Percentiles rank a stretch among this genome's conserved stretches.
These are phyloP conservation scores for Fusarium circinatum DNA, from an alignment of 2,329 filamentous ascomycete species.

Conservation along the genomic window DNA sequence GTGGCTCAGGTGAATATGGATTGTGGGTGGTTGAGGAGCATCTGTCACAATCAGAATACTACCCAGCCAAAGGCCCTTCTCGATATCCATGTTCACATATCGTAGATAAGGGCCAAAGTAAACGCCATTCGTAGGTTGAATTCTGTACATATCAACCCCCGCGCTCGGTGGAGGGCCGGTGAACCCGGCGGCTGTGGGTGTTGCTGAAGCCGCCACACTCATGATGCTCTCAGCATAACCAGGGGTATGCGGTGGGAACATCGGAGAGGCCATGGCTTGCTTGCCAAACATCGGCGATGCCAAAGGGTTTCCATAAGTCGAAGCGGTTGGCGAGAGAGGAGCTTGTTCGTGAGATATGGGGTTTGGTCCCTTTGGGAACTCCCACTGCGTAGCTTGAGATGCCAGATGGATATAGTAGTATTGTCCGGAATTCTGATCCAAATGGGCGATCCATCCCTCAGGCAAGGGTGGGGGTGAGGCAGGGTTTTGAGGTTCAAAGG, in stretches of 20 bases:
- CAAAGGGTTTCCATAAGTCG: slow-evolving; percentile 79
- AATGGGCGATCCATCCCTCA: slow-evolving; percentile 97
- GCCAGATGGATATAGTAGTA: slow-evolving; percentile 99
- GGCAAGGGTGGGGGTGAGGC: slow-evolving; percentile 91
- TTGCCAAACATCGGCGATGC: slow-evolving; percentile 73
- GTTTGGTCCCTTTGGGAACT: slow-evolving; percentile 95
- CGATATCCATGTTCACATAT: slow-evolving; percentile 97
- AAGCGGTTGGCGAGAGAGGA: slow-evolving; percentile 84
- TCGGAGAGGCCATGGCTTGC: slow-evolving; percentile 75
- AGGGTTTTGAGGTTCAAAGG: slow-evolving; percentile 63
- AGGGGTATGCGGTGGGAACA: slow-evolving; percentile 83
- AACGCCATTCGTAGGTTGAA: slow-evolving; percentile 92
- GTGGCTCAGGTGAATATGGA: slow-evolving; percentile 90
- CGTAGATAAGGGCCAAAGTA: slow-evolving; percentile 97
- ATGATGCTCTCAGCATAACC: slow-evolving; percentile 88
- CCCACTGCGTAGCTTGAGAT: slow-evolving; percentile 97
- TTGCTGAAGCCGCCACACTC: slow-evolving; percentile 78
- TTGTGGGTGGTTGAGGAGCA: slow-evolving; percentile 89
- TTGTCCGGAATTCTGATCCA: slow-evolving; percentile 94
- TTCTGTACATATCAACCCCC: slow-evolving; percentile 93
- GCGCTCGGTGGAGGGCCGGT: slow-evolving; percentile 87
- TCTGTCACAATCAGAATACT: slow-evolving; percentile 95
- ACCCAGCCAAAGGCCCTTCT: slow-evolving; percentile 89
- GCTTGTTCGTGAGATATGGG: slow-evolving; percentile 84
- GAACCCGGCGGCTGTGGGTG: slow-evolving; percentile 83